Evolutionary conservation across 176 grass and related monocot genomes (phyloP).

Genomic region (Calamus simplicifolius): DNA sequence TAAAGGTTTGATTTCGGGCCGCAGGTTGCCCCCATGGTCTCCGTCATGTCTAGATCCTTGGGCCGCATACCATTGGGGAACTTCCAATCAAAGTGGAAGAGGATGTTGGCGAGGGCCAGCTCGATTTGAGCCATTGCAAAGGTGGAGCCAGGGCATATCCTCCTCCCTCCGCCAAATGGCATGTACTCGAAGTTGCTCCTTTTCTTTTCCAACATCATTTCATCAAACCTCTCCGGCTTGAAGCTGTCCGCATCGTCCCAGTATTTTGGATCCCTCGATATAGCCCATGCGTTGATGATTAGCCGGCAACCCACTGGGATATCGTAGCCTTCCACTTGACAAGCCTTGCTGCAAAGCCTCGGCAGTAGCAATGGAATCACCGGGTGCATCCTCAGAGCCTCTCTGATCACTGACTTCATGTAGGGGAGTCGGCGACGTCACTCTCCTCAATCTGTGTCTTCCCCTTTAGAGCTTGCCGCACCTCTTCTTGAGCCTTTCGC

Average conservation of each 20-base stretch:
- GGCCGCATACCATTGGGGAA: conserved; percentile 6
- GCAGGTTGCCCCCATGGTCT: conserved; percentile 12
- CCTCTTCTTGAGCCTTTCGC: conserved; percentile 15
- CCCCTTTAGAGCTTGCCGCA: background rate
- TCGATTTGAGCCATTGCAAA: conserved; percentile 15
- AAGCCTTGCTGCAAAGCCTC: background rate
- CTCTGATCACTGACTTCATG: conserved; percentile 1
- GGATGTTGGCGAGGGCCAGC: conserved; percentile 20
- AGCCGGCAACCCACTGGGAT: background rate
- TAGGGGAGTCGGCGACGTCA: background rate
- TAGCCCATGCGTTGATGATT: background rate
- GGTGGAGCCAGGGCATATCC: conserved; percentile 19
- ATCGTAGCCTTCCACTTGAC: background rate
- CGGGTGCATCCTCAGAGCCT: background rate
- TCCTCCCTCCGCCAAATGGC: conserved; percentile 26
- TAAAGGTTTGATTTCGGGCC: no score
- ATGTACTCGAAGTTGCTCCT: conserved; percentile 3
- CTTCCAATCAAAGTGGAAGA: conserved; percentile 33
- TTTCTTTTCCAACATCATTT: background rate
- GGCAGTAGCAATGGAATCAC: background rate
- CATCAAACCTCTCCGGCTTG: conserved; percentile 1
- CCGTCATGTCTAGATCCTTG: conserved; percentile 12
- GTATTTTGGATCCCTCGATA: background rate
- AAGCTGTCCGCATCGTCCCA: conserved; percentile 7
- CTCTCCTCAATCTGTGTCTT: conserved; percentile 7